Base-by-base conservation (phyloP, 2,329 filamentous ascomycete genomes). In the Diaporthe citriasiana region DNA sequence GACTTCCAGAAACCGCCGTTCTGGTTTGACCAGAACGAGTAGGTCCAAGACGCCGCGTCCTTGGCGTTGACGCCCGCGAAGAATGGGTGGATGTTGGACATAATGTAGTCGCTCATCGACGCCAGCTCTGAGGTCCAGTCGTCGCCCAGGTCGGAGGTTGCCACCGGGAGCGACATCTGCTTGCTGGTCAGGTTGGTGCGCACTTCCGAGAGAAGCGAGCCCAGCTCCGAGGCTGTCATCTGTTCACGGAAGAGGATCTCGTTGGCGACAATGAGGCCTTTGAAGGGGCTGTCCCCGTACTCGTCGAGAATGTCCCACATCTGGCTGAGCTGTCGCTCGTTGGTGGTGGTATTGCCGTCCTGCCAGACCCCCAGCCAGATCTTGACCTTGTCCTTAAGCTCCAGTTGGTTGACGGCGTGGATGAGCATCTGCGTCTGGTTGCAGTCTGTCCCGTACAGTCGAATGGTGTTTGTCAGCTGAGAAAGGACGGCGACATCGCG, bases 61-160 rank as follows among this genome's bases (percentile, higher is more conserved):
- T 89, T 85, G 2, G 91, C 92, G 0, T 89, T 85, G 17, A 94
- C 91, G 60, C 96, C 96, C 0, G 92, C 93, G 81, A 98, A 98
- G 88, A 98, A 98, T 0, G 97, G 96, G 81, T 98, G 97, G 71
- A 98, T 94, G 81, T 98, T 98, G 78, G 94, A 93, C 95, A 98
- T 98, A 83, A 98, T 92, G 79, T 94, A 92, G 82, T 98, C 95
- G 55, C 94, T 93, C 69, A 91, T 87, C 5, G 84, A 78, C 0
- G 93, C 93, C 25, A 98, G 89, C 2, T 87, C 86, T 0, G 87
- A 80, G 3, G 91, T 93, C 96, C 96, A 98, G 79, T 96, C 93
- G 79, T 97, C 93, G 35, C 96, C 96, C 0, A 98, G 88, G 81
- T 98, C 96, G 0, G 94, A 95, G 0, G 95, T 97, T 0, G 95